Conservation (phyloP, 306 rosid genomes). For the Prunus mongolica region DNA sequence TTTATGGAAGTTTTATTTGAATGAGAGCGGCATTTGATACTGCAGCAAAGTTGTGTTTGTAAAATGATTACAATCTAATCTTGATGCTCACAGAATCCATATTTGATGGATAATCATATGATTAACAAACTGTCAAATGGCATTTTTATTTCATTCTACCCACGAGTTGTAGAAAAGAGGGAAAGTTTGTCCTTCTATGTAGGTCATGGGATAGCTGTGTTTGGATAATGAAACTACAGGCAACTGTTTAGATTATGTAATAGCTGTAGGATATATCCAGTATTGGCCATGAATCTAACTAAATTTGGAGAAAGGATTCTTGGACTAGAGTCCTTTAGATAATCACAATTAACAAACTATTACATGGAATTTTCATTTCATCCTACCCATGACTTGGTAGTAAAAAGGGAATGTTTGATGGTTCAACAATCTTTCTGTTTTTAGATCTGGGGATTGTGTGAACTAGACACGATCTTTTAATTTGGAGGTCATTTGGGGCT, state of each 20-base stretch:
- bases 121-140: not conserved
- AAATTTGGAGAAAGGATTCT: not conserved
- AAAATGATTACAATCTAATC: conserved; percentile 1
- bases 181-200: not conserved
- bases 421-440: not conserved
- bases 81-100: not conserved
- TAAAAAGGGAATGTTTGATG: not conserved
- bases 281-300: not conserved
- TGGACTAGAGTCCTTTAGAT: not conserved
- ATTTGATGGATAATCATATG: too few species aligned
- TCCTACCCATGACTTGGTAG: not conserved
- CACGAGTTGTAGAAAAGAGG: not conserved
- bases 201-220: not conserved
- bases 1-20: not conserved
- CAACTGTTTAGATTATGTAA: not conserved
- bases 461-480: not conserved
- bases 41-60: not conserved
- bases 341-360: not conserved
- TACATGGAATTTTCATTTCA: not conserved
- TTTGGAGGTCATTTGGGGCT: not conserved
- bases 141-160: not conserved
- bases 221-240: not conserved
- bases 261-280: not conserved
- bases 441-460: not conserved
- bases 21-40: not conserved